Base-by-base conservation (phyloP, 1,284 basidiomycete species). In the Pseudozyma sp. region DNA sequence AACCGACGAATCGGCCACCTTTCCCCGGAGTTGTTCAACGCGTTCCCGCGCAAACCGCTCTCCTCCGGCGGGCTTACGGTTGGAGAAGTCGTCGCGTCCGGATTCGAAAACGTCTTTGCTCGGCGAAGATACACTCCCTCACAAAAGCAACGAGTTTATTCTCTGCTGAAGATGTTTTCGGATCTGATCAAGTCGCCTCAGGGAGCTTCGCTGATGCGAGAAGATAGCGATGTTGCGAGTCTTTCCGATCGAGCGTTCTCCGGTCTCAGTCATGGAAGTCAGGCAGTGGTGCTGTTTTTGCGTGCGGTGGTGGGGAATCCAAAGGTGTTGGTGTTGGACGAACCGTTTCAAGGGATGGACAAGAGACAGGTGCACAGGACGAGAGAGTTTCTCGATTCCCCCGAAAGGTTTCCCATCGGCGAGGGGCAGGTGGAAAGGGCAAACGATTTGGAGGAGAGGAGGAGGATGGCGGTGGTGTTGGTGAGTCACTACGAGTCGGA, bases 1-100 rank as follows among this genome's bases (percentile, higher is more conserved):
- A 67, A 67, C 35, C 53, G 68, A 3, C 49, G 69, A 8, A 47
- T 81, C 5, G 94, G 94, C 0, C 89, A 94, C 75, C 88, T 93
- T 53, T 92, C 91, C 0, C 96, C 96, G 0, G 96, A 99, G 84
- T 88, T 98, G 48, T 92, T 90, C 79, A 91, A 94, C 73, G 92
- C 94, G 2, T 98, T 97, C 83, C 96, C 96, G 0, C 70, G 81
- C 3, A 65, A 64, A 37, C 52, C 68, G 3, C 45, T 68, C 17
- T 64, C 74, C 8, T 13, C 59, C 1, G 82, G 80, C 24, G 82
- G 82, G 3, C 45, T 84, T 29, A 75, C 58, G 0, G 74, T 84
- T 2, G 75, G 56, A 5, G 73, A 84, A 47, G 75, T 75, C 10
- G 55, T 84, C 4, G 80, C 71, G 6, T 68, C 60, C n/a, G 82